Evolutionary conservation across 106 monocot species (phyloP).

Genomic region (Gastrodia elata): DNA sequence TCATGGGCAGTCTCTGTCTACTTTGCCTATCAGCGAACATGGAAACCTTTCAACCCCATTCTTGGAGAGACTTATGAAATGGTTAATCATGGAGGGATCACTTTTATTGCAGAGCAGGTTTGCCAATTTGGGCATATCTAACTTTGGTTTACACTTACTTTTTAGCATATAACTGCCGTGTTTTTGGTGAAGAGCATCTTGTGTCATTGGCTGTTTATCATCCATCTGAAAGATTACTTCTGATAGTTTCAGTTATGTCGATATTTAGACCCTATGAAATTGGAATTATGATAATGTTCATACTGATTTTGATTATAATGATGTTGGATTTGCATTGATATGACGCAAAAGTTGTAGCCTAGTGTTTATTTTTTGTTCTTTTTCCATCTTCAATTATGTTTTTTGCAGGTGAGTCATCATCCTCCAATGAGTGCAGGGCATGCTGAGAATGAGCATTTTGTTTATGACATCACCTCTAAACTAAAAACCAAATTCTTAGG

Average conservation of each 20-base stretch:
- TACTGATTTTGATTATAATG: no score
- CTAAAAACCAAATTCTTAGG: constrained; percentile 90
- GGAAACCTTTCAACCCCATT: constrained; percentile 99
- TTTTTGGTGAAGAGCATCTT: background rate
- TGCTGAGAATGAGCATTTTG: constrained; percentile 97
- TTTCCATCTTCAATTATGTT: background rate
- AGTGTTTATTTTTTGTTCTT: background rate
- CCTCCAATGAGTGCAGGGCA: constrained; percentile 93
- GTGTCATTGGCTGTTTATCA: background rate
- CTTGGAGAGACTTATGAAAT: constrained; percentile 98
- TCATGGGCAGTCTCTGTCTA: constrained; percentile 92
- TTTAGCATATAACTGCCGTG: background rate
- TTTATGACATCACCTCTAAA: constrained; percentile 91
- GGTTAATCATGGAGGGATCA: constrained; percentile 75
- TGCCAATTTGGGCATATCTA: constrained; percentile 6
- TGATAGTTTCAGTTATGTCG: background rate
- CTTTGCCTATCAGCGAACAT: constrained; percentile 64
- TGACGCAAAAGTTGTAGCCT: background rate
- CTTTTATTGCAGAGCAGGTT: constrained; percentile 92
- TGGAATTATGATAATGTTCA: background rate
- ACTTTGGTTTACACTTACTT: background rate
- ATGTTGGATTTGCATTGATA: background rate
- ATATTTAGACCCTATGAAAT: background rate
- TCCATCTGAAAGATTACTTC: background rate
- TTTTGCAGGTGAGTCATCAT: constrained; percentile 84